Base-by-base conservation (phyloP, 208 protist species). In the Leishmania lainsoni region DNA sequence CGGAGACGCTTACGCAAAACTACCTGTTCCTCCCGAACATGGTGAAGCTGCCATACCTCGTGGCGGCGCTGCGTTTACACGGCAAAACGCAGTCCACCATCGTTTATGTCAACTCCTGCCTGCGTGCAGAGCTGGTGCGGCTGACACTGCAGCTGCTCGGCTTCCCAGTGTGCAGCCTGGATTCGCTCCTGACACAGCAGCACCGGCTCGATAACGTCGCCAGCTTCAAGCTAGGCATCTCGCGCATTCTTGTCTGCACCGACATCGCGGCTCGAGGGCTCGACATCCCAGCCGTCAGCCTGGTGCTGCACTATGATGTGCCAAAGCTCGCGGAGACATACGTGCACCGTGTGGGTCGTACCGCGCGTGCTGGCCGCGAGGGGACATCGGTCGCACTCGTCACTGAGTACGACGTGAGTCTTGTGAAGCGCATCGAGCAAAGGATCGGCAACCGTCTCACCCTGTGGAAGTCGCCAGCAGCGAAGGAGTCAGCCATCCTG, bases 291-390 rank as follows among this genome's bases (percentile, higher is more conserved):
- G 83, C 81, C 0, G 98, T 99, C 1, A 95, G 98, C 71, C 45
- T 98, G 0, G 98, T 99, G 48, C 87, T 99, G 42, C 99, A 99
- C 90, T 99, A 98, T 86, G 99, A 99, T 83, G 87, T 99, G 29
- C 99, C 98, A 3, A 95, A 94, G 59, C 89, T 99, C 71, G 92
- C 96, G 10, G 97, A 99, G 58, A 98, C 98, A 51, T 99, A 99
- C 79, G 96, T 99, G 35, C 99, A 99, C 81, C 92, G 99, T 48
- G 99, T 99, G 2, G 99, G 99, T 29, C 89, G 99, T 76, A 99
- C 99, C 29, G 98, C 98, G 20, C 92, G 99, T 72, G 99, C 94
- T 0, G 94, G 94, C 22, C 85, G 90, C 35, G 87, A 85, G 39
- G 94, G 94, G 35, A 72, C 89, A 12, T 93, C 89, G 5, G 91